Conservation (phyloP, 2,329 filamentous ascomycete genomes). For the Thyridium curvatum region DNA sequence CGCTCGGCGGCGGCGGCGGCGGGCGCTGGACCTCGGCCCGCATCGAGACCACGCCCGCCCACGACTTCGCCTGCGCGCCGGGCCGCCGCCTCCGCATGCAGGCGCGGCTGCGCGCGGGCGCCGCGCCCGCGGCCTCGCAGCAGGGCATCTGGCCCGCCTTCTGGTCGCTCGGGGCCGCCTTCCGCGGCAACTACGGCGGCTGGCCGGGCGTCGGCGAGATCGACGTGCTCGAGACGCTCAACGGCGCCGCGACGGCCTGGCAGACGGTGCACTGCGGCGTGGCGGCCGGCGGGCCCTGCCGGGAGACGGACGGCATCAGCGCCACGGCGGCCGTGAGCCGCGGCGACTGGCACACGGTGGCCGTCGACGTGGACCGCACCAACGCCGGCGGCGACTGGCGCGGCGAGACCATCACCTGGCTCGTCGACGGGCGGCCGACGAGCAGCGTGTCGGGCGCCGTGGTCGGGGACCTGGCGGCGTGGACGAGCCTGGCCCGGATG, state of each 20-base stretch:
- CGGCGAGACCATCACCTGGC: constrained; percentile 45
- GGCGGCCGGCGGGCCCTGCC: constrained; percentile 30
- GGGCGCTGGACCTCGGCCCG: constrained; percentile 35
- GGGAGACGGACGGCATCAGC: constrained; percentile 29
- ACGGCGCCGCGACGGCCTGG: constrained; percentile 26
- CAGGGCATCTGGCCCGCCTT: constrained; percentile 41
- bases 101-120: constrained; percentile 28
- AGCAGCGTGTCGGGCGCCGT: constrained; percentile 34
- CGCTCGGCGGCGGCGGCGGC: constrained; percentile 13
- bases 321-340: constrained; percentile 12
- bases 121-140: constrained; percentile 15
- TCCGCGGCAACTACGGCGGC: constrained; percentile 27
- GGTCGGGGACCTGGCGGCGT: constrained; percentile 38
- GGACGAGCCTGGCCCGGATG: constrained; percentile 42
- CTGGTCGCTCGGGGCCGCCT: constrained; percentile 34
- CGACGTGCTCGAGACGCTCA: constrained; percentile 36
- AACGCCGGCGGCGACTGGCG: constrained; percentile 30
- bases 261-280: constrained; percentile 35
- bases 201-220: constrained; percentile 38
- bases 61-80: constrained; percentile 25
- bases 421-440: constrained; percentile 36
- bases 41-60: constrained; percentile 28
- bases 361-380: constrained; percentile 42
- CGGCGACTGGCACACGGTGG: constrained; percentile 38
- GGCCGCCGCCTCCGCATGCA: constrained; percentile 30